A percentile compares a stretch with the other conserved stretches of the same genome.
Evolutionary conservation across 371 early-diverging fungal species (phyloP).

Genomic region (Sporodiniella umbellata): DNA sequence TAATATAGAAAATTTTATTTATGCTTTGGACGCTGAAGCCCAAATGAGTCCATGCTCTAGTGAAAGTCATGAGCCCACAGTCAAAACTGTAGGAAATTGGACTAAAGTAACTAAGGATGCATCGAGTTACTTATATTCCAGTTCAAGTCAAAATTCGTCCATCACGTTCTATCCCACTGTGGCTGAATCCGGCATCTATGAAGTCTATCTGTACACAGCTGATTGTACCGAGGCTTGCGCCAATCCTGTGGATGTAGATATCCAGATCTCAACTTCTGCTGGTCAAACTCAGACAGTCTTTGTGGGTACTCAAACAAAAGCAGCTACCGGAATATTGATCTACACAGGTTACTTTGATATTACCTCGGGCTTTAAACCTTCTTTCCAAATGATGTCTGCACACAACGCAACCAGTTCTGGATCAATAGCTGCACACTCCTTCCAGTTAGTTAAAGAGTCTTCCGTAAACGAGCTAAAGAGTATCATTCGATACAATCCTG

Average conservation of each 20-base stretch:
- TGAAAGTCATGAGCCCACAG: not conserved
- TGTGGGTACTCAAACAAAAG: conserved; percentile 22
- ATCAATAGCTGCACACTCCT: conserved; percentile 44
- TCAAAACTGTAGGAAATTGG: conserved; percentile 9
- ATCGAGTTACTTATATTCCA: not conserved
- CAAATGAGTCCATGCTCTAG: conserved; percentile 25
- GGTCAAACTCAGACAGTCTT: conserved; percentile 29
- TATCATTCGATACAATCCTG: conserved; percentile 27
- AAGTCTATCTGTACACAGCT: conserved; percentile 59
- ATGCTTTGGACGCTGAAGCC: conserved; percentile 26
- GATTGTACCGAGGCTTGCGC: conserved; percentile 54
- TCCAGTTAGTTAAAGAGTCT: conserved; percentile 53
- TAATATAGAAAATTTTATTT: conserved; percentile 19
- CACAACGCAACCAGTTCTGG: conserved; percentile 28
- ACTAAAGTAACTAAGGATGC: not conserved
- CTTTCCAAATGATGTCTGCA: conserved; percentile 33
- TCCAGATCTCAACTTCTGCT: conserved; percentile 24
- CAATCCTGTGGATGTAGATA: conserved; percentile 32
- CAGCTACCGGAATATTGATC: conserved; percentile 19
- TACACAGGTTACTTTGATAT: conserved; percentile 50
- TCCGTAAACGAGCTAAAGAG: conserved; percentile 28
- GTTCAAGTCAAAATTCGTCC: conserved; percentile 5
- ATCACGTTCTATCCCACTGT: conserved; percentile 56
- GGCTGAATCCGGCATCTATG: conserved; percentile 64
- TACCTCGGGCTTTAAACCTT: conserved; percentile 48